These are phyloP conservation scores for Phytophthora tentaculata DNA, from an alignment of 352 stramenopile species.

Conservation along the genomic window DNA sequence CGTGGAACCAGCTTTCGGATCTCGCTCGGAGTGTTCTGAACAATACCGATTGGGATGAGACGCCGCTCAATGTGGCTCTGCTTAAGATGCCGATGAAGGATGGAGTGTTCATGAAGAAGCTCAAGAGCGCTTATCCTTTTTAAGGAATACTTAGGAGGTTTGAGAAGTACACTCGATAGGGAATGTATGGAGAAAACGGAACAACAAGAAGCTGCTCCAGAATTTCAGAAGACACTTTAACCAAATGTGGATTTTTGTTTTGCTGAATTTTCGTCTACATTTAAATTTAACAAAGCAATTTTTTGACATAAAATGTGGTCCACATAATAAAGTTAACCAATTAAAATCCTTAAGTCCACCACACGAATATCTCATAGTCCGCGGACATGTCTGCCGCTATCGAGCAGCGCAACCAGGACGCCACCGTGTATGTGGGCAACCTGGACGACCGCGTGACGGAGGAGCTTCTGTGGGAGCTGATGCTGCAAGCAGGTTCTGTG, in stretches of 20 bases:
- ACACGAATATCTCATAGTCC: neutral
- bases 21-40: slow-evolving; percentile 23
- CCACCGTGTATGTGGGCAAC: slow-evolving; percentile 98
- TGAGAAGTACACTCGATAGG: too few species aligned
- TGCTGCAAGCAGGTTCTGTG: slow-evolving; percentile 95
- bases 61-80: slow-evolving; percentile 17
- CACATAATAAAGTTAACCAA: too few species aligned
- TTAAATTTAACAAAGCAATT: too few species aligned
- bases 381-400: slow-evolving; percentile 72
- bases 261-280: too few species aligned
- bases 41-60: slow-evolving; percentile 34
- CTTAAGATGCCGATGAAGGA: slow-evolving; percentile 41
- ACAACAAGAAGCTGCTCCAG: too few species aligned
- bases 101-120: slow-evolving; percentile 35
- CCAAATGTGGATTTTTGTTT: too few species aligned
- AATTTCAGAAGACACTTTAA: too few species aligned
- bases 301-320: too few species aligned
- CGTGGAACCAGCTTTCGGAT: slow-evolving; percentile 32
- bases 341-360: neutral
- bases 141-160: too few species aligned
- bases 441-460: slow-evolving; percentile 96
- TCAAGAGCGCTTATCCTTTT: slow-evolving; percentile 18
- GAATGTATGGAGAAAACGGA: too few species aligned
- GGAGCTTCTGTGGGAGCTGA: slow-evolving; percentile 97
- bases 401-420: slow-evolving; percentile 94